Evolutionary conservation across 2,329 filamentous ascomycete genomes (phyloP).

Genomic region (Colletotrichum sp.): DNA sequence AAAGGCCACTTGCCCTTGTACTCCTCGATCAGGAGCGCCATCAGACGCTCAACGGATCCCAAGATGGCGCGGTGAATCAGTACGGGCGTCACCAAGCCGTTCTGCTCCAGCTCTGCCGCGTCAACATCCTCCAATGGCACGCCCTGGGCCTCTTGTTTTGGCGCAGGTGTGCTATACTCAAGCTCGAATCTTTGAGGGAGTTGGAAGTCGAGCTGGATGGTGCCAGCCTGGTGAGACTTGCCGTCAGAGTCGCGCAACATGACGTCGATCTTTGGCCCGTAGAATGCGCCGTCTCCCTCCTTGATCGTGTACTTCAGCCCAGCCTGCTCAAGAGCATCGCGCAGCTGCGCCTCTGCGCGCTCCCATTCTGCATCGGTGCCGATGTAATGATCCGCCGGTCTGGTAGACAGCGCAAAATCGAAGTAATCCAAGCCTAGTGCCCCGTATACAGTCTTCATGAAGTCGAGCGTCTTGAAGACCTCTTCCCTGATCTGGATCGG

Average conservation of each 20-base stretch:
- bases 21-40: constrained; percentile 85
- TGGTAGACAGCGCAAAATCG: constrained; percentile 77
- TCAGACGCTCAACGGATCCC: constrained; percentile 82
- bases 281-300: constrained; percentile 86
- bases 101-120: constrained; percentile 36
- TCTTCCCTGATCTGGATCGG: constrained; percentile 77
- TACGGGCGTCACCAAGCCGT: constrained; percentile 71
- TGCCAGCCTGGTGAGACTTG: constrained; percentile 88
- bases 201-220: constrained; percentile 90
- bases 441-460: constrained; percentile 74
- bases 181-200: constrained; percentile 82
- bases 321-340: constrained; percentile 63
- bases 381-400: constrained; percentile 78
- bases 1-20: constrained; percentile 84
- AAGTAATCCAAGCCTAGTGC: constrained; percentile 76
- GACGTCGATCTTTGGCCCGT: constrained; percentile 91
- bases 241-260: constrained; percentile 80
- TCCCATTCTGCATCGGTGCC: constrained; percentile 71
- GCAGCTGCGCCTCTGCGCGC: constrained; percentile 44
- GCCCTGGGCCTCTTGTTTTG: constrained; percentile 63
- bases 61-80: constrained; percentile 86
- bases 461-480: constrained; percentile 75
- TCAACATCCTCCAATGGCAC: constrained; percentile 42
- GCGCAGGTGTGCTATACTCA: constrained; percentile 73
- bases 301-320: constrained; percentile 77